A percentile compares a stretch with the other conserved stretches of the same genome.
Evolutionary conservation across 768 basidiomycete species (phyloP).

Genomic region (Pleurotus djamor): DNA sequence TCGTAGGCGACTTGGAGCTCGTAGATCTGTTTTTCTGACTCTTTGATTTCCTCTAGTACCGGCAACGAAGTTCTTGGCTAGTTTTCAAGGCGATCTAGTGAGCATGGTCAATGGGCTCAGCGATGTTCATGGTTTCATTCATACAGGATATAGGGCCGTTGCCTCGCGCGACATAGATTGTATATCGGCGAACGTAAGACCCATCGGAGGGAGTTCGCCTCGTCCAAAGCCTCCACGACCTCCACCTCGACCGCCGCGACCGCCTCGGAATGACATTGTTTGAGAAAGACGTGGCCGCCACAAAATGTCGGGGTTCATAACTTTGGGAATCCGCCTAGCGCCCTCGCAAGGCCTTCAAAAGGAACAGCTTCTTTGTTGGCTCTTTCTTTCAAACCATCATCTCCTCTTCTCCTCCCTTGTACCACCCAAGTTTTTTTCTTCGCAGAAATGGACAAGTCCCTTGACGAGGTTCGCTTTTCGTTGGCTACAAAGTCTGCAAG

Average conservation of each 20-base stretch:
- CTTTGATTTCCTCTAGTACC: conserved; percentile 61
- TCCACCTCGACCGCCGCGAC: conserved; percentile 38
- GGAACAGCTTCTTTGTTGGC: conserved; percentile 12
- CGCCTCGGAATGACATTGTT: conserved; percentile 13
- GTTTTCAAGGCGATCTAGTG: conserved; percentile 13
- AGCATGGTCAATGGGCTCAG: conserved; percentile 16
- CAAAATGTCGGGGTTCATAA: conserved; percentile 6
- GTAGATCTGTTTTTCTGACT: conserved; percentile 64
- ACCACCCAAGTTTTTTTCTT: conserved; percentile 10
- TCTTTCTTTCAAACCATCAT: conserved; percentile 12
- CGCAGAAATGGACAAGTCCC: conserved; percentile 71
- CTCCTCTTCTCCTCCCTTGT: conserved; percentile 10
- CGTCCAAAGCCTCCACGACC: conserved; percentile 65
- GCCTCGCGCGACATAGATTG: conserved; percentile 75
- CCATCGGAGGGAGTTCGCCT: conserved; percentile 65
- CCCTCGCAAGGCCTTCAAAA: conserved; percentile 12
- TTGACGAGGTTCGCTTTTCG: conserved; percentile 65
- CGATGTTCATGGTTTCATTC: conserved; percentile 27
- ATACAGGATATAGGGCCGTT: conserved; percentile 79
- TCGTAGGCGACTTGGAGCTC: conserved; percentile 68
- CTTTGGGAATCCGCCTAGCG: not conserved
- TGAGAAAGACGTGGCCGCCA: not conserved
- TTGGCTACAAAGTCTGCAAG: not conserved
- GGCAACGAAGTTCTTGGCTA: conserved; percentile 67
- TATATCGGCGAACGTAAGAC: conserved; percentile 77